phyloP scores from a whole-genome alignment of 768 basidiomycete species.

The Suillus lakei region DNA sequence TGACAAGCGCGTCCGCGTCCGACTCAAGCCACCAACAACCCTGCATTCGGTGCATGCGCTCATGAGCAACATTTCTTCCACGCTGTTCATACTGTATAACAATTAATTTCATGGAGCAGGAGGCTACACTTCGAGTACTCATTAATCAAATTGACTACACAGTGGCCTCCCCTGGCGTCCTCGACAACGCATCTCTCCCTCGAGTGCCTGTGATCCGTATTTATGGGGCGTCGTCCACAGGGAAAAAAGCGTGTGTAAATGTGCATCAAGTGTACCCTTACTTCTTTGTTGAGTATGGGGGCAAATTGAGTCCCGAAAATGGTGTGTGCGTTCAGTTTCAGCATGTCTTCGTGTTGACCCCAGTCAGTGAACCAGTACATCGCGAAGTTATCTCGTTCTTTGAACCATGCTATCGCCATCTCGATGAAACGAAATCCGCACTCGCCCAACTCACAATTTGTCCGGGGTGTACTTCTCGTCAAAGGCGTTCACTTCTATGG shows the following conservation, averaged over 20 bases:
- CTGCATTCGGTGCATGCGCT: neutral
- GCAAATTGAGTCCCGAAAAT: constrained; percentile 61
- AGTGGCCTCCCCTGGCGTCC: constrained; percentile 57
- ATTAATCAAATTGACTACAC: constrained; percentile 69
- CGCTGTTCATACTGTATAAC: neutral
- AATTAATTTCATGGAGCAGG: constrained; percentile 10
- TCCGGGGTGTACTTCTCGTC: constrained; percentile 81
- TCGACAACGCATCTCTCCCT: constrained; percentile 66
- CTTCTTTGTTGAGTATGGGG: constrained; percentile 84
- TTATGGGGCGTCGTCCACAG: constrained; percentile 80
- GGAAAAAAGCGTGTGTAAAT: constrained; percentile 84
- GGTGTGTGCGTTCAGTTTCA: constrained; percentile 48
- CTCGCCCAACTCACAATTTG: constrained; percentile 58
- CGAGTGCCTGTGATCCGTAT: constrained; percentile 84
- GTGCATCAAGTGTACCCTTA: constrained; percentile 96
- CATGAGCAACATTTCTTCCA: neutral
- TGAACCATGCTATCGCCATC: constrained; percentile 86
- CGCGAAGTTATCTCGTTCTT: constrained; percentile 65
- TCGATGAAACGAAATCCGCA: constrained; percentile 77
- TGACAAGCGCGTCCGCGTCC: neutral
- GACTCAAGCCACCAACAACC: neutral
- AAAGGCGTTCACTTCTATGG: constrained; percentile 98
- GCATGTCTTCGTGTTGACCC: neutral
- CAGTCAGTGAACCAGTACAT: constrained; percentile 74
- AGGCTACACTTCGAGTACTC: constrained; percentile 44